Evolutionary conservation across 345 rosid species (phyloP), one percentile per base, ranked within the genome.

Genomic region (Heritiera fomes): DNA sequence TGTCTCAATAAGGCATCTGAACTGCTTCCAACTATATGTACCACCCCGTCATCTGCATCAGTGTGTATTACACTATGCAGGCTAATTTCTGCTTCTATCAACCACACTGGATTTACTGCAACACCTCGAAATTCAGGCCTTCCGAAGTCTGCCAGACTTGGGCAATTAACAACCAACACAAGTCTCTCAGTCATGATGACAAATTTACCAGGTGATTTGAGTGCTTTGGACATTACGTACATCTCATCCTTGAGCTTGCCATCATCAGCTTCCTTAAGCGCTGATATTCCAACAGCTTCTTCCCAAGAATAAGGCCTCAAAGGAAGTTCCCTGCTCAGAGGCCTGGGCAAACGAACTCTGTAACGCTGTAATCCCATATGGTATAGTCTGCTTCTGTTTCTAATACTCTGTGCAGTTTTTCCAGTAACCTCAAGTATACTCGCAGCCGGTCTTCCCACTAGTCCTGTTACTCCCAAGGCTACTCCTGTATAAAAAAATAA

Each of bases 351-450:
- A 8, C 97, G 93, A 65, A 89, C 84, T 81, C 96, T 87, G 60
- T 82, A 85, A 46, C 80, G 87, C 75, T 87, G 90, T 59, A 85
- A 84, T 83, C 92, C 89, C n/a, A 81, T 73, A 81, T 86, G 91
- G 84, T 91, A 84, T 66, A 88, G 80, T 79, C 79, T 87, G 83
- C 98, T 95, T 84, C 91, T 82, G 83, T 90, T 95, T 87, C 98
- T 88, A 79, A 95, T 91, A 87, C 99, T 92, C 77, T 92, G 93
- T 41, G 99, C 97, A 32, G 98, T 95, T 91, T 87, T 92, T 43
- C 97, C 99, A 12, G 98, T 91, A 32, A 91, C 96, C 86, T 95
- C 96, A 67, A 92, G 99, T 77, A 95, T 91, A 83, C 97, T 95
- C 80, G 99, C 99, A 66, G 98, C 90, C 23, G 99, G 99, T 80